Evolutionary conservation across 2,329 filamentous ascomycete species (phyloP), one percentile per base, ranked within the genome.

Genomic region (Pseudonectria buxi): DNA sequence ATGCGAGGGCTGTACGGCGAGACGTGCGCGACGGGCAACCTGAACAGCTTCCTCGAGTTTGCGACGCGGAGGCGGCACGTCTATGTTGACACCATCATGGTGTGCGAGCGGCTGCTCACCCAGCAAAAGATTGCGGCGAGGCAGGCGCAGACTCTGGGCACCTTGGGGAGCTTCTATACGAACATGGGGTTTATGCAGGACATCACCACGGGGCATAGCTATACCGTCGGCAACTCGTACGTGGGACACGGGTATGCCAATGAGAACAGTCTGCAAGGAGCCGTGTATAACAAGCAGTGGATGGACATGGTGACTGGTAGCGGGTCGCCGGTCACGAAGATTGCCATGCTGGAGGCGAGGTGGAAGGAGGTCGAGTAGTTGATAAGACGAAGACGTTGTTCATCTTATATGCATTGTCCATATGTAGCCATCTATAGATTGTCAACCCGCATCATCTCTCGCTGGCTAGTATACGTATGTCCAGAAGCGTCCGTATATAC

Each of bases 331-430:
- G 10, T 47, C 5, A 35, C 46, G 37, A 34, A 49, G 25, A 36
- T 61, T n/a, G 38, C 34, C 7, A 39, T 54, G 39, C 33, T 65
- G 30, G 59, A 63, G 41, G 41, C 49, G 34, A 39, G 49, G 26
- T 64, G 61, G 60, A 56, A 44, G 35, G 48, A 53, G 30, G 58
- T 61, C 30, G 62, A 64, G 40, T 61, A 30, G 31, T 22, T n/a
- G 36, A 42, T 18, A 26, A 9, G 24, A 34, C 26, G 12, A 13
- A 30, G 24, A 32, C 12, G n/a, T n/a, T n/a, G n/a, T n/a, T n/a
- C n/a, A n/a, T n/a, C n/a, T n/a, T n/a, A 26, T 31, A 32, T 32
- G 14, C 12, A 18, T 2, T 26, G 24, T 28, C 15, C 18, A 27
- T 28, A 26, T n/a, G n/a, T n/a, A n/a, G n/a, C n/a, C n/a, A n/a